Evolutionary conservation across 805 yeast species (phyloP), one percentile per base, ranked within the genome.

Genomic region (Tetrapisispora namnaoensis): DNA sequence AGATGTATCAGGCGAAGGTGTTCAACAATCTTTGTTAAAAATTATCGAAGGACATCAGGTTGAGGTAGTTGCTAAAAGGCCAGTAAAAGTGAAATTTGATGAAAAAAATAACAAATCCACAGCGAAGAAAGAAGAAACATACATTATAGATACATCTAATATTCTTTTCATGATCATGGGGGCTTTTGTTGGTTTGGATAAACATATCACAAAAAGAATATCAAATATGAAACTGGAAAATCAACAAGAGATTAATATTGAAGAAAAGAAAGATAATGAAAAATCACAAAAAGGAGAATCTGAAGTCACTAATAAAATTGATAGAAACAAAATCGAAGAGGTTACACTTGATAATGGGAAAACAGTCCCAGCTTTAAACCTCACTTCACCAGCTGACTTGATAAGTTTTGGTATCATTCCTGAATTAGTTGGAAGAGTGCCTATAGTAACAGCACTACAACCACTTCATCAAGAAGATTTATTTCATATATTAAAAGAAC

Each of bases 1-100:
- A 52, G 84, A 79, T 59, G 79, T 79, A 2, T 69, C 82, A 1
- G 84, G 84, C 8, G 83, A 79, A 60, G 83, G 84, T 44, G 83
- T 79, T 17, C 84, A 79, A 54, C 83, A 79, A 55, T 77, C 82
- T 0, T 58, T 79, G 14, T 56, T 79, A 52, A 79, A 79, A 54
- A 66, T 79, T 42, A 69, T 79, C 36, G 84, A 79, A 56, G 84
- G 84, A 2, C 73, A 79, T 18, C 70, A 66, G 13, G 74, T 79
- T 2, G 73, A 72, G 47, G 63, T 75, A n/a, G 70, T 69, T 28
- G 73, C 75, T 1, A 73, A 76, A 56, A 68, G 66, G 45, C 75
- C 75, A 4, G 62, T 70, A 0, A 68, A 65, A 43, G 53, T 49
- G 18, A 55, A 53, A 37, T 50, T 49, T 37, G 59, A 53, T 48